Conservation (phyloP, 140 eudicot genomes). For the Ambrosia hybrid region DNA sequence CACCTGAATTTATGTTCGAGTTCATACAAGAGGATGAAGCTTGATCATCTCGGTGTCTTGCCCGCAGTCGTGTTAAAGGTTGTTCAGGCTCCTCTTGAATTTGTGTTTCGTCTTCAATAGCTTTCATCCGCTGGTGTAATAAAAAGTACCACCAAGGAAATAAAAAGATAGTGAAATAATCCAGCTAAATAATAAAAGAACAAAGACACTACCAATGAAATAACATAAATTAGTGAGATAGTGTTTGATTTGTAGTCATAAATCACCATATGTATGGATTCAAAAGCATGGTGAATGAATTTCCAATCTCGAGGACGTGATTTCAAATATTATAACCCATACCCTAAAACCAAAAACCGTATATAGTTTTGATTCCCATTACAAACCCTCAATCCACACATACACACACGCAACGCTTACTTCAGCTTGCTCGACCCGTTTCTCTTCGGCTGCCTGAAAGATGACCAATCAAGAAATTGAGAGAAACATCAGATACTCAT, state of each 20-base stretch:
- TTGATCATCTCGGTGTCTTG: constrained; percentile 47
- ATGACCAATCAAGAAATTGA: constrained; percentile 17
- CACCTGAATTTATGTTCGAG: constrained; percentile 25
- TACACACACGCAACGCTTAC: constrained; percentile 14
- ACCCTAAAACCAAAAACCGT: neutral
- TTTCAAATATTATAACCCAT: no score
- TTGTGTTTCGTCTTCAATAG: constrained; percentile 54
- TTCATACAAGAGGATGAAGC: constrained; percentile 39
- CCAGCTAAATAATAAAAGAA: neutral
- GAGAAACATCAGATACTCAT: constrained; percentile 9
- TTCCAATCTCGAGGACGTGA: no score
- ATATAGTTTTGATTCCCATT: neutral
- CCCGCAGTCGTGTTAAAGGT: constrained; percentile 69
- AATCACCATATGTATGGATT: no score
- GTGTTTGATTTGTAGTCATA: no score
- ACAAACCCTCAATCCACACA: neutral
- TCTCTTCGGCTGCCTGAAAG: constrained; percentile 28
- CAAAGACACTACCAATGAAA: neutral
- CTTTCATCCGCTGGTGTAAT: constrained; percentile 25
- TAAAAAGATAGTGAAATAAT: neutral
- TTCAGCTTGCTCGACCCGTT: constrained; percentile 31
- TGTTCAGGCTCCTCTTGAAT: constrained; percentile 55
- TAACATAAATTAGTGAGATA: no score
- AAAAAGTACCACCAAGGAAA: constrained; percentile 12
- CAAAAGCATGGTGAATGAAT: no score